These are phyloP conservation scores for Acacia crassicarpa DNA, from an alignment of 306 rosid genomes.

Conservation along the genomic window DNA sequence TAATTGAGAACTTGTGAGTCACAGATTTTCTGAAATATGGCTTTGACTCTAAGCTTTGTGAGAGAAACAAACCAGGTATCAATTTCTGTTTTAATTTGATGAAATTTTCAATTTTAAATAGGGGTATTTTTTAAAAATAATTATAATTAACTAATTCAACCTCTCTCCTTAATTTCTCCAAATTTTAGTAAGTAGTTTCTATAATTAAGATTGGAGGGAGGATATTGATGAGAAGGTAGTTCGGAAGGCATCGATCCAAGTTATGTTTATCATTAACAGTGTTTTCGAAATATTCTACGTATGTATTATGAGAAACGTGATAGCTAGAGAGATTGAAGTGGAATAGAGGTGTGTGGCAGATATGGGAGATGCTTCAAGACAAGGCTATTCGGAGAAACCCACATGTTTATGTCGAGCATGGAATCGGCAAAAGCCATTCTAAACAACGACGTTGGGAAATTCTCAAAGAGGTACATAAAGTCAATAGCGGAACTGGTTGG, in stretches of 20 bases:
- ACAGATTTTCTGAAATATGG: too few species aligned
- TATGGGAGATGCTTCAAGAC: slow-evolving; percentile 84
- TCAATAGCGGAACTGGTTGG: slow-evolving; percentile 72
- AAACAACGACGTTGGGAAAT: slow-evolving; percentile 58
- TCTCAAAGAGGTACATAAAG: slow-evolving; percentile 68
- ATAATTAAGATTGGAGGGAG: too few species aligned
- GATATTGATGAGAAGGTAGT: neutral
- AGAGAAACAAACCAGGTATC: too few species aligned
- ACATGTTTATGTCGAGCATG: slow-evolving; percentile 65
- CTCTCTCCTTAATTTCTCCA: too few species aligned
- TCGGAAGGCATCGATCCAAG: neutral
- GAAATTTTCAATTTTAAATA: too few species aligned
- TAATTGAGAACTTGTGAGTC: too few species aligned
- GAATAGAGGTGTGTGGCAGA: slow-evolving; percentile 31
- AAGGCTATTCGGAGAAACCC: slow-evolving; percentile 67
- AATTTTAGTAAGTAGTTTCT: too few species aligned
- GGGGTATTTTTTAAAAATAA: too few species aligned
- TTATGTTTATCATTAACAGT: neutral
- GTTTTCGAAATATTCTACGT: neutral
- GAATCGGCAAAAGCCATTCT: slow-evolving; percentile 65
- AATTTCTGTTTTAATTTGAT: too few species aligned
- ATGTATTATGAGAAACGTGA: neutral
- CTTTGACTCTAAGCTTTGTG: too few species aligned
- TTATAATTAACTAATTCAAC: too few species aligned
- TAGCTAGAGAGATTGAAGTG: neutral